phyloP scores from a whole-genome alignment of 2,329 filamentous ascomycete genomes.

The Talaromyces islandicus region DNA sequence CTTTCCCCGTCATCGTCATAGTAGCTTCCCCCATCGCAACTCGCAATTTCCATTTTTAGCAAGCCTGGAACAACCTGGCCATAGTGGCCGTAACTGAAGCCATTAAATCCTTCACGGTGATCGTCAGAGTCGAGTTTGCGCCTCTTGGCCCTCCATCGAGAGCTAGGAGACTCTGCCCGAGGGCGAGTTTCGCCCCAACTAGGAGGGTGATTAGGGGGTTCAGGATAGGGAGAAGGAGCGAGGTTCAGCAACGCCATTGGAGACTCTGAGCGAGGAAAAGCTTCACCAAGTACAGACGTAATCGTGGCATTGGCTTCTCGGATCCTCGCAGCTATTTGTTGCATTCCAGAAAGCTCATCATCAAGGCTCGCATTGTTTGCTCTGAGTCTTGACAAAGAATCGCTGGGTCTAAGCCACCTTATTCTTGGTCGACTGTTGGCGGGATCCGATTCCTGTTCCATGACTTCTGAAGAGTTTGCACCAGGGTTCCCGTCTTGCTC shows the following conservation, averaged over 20 bases:
- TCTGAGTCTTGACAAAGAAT: conserved; percentile 15
- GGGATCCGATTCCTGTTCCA: conserved; percentile 12
- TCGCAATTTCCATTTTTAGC: conserved; percentile 79
- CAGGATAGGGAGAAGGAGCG: background rate
- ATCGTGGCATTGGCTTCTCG: conserved; percentile 16
- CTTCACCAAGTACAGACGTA: conserved; percentile 20
- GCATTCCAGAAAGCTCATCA: conserved; percentile 5
- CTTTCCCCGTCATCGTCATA: conserved; percentile 50
- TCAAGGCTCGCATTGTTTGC: conserved; percentile 3
- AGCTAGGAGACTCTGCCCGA: conserved; percentile 12
- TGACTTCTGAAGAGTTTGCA: background rate
- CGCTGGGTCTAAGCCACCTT: conserved; percentile 21
- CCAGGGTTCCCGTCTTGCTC: conserved; percentile 11
- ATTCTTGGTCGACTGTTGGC: conserved; percentile 17
- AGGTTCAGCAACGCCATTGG: conserved; percentile 10
- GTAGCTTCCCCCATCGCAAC: conserved; percentile 74
- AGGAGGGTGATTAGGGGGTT: background rate
- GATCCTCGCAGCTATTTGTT: conserved; percentile 14
- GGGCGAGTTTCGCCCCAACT: background rate
- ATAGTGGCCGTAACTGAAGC: conserved; percentile 75
- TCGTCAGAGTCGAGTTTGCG: conserved; percentile 65
- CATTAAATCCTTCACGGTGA: conserved; percentile 39
- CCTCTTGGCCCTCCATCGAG: conserved; percentile 55
- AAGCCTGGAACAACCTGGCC: conserved; percentile 80
- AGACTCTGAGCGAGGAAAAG: conserved; percentile 19